These are phyloP conservation scores for Cucumis hystrix DNA, from an alignment of 306 rosid genomes.

Conservation along the genomic window DNA sequence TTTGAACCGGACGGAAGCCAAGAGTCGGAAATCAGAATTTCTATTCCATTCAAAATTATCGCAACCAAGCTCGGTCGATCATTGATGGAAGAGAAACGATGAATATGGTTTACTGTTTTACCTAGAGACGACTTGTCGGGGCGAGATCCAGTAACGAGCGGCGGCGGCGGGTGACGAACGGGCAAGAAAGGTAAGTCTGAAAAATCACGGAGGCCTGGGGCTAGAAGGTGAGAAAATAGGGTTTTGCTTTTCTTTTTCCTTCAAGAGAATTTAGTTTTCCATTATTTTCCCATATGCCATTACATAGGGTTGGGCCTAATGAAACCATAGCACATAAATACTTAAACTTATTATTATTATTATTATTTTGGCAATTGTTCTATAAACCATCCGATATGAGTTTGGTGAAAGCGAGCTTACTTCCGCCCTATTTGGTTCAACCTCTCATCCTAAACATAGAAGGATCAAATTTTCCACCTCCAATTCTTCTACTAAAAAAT, in stretches of 20 bases:
- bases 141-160: neutral
- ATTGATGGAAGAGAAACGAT: neutral
- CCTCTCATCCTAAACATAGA: too few relatives aligned
- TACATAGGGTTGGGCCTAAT: neutral
- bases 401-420: too few relatives aligned
- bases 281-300: neutral
- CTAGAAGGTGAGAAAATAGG: neutral
- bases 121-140: neutral
- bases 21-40: neutral
- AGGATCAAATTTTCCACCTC: too few relatives aligned
- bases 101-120: neutral
- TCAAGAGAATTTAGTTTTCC: neutral
- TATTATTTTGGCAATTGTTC: too few relatives aligned
- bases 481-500: too few relatives aligned
- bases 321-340: neutral
- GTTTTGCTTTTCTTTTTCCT: neutral
- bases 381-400: too few relatives aligned
- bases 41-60: neutral
- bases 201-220: neutral
- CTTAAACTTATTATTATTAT: too few relatives aligned
- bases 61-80: neutral
- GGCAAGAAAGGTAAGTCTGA: neutral
- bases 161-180: neutral
- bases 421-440: too few relatives aligned
- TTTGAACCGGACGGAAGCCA: neutral